These are phyloP conservation scores for Termitomyces sp. DNA, from an alignment of 768 basidiomycete species.

Conservation along the genomic window DNA sequence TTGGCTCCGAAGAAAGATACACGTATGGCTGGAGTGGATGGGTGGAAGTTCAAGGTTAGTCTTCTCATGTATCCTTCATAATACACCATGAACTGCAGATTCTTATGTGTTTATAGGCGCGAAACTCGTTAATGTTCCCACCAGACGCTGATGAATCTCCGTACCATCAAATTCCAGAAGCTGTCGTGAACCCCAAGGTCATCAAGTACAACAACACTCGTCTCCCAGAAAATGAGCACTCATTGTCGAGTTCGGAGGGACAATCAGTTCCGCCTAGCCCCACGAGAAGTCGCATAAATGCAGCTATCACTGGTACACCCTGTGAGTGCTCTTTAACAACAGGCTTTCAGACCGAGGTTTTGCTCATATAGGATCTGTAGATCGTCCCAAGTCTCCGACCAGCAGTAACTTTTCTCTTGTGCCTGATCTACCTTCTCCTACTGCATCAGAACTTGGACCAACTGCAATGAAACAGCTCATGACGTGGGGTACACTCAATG, in stretches of 20 bases:
- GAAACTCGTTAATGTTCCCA: constrained; percentile 93
- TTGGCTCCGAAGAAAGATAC: constrained; percentile 80
- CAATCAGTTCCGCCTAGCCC: constrained; percentile 78
- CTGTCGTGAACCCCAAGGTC: constrained; percentile 42
- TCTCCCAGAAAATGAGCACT: constrained; percentile 66
- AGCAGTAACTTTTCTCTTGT: constrained; percentile 69
- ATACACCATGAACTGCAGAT: not conserved
- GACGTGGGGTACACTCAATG: constrained; percentile 94
- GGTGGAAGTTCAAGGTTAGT: constrained; percentile 76
- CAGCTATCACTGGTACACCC: constrained; percentile 89
- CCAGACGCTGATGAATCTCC: constrained; percentile 89
- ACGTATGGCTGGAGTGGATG: constrained; percentile 69
- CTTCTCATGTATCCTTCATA: not conserved
- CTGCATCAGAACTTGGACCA: constrained; percentile 76
- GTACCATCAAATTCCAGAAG: constrained; percentile 46
- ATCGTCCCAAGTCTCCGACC: constrained; percentile 57
- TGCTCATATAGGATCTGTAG: constrained; percentile 30
- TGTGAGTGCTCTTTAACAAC: constrained; percentile 51
- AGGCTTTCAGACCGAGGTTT: not conserved
- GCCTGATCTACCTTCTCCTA: constrained; percentile 83
- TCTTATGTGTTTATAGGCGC: constrained; percentile 48
- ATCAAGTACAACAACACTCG: constrained; percentile 84
- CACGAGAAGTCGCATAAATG: constrained; percentile 83
- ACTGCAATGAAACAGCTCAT: constrained; percentile 87
- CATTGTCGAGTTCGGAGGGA: constrained; percentile 33